Conservation (phyloP, 805 yeast species). For the Wickerhamiella vanderwaltii region DNA sequence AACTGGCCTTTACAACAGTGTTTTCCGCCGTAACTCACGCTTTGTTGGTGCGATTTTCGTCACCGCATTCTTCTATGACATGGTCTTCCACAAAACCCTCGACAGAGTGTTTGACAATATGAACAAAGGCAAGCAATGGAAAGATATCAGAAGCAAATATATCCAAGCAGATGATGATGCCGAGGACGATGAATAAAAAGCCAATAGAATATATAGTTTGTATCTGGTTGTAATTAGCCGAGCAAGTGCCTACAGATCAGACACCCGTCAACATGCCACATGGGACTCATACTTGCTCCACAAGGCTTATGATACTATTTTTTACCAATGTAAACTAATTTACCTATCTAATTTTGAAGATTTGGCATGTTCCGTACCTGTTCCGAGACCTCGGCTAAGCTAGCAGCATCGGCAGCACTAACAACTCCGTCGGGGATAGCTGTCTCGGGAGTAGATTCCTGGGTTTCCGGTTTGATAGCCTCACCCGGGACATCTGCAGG, state of each 20-base stretch:
- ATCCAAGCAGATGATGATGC: constrained; percentile 22
- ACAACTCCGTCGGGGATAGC: constrained; percentile 13
- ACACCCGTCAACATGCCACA: too few species aligned
- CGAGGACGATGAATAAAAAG: constrained; percentile 17
- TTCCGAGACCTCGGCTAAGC: constrained; percentile 19
- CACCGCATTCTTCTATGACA: constrained; percentile 66
- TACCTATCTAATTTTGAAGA: constrained; percentile 4
- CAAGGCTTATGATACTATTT: too few species aligned
- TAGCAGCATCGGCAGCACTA: constrained; percentile 16
- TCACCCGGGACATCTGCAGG: constrained; percentile 1
- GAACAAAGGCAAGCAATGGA: constrained; percentile 30
- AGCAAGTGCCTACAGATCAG: too few species aligned
- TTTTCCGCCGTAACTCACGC: constrained; percentile 83
- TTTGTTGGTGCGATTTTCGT: constrained; percentile 74
- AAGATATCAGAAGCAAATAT: constrained; percentile 24
- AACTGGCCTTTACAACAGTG: constrained; percentile 46
- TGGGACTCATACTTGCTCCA: too few species aligned
- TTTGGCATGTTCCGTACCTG: constrained; percentile 20
- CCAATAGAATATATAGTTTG: background rate
- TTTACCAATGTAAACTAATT: too few species aligned
- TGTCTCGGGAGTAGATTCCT: background rate
- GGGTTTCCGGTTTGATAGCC: background rate
- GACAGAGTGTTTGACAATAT: constrained; percentile 28
- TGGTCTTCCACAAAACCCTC: constrained; percentile 28
- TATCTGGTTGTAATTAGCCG: too few species aligned